Conservation (phyloP, 345 rosid genomes). For the Raphanus sativus region DNA sequence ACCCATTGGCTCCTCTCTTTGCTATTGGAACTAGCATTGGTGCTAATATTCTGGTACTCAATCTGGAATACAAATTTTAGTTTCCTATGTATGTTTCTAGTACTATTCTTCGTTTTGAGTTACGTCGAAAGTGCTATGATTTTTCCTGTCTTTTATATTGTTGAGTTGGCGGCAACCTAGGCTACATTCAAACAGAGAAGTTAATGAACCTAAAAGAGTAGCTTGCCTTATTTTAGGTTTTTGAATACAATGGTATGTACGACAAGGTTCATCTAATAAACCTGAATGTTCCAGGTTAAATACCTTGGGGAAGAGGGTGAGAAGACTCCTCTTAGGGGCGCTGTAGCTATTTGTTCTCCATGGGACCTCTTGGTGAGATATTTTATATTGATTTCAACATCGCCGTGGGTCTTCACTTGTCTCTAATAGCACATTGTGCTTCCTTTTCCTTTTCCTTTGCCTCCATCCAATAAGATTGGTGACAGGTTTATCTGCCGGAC, state of each 20-base stretch:
- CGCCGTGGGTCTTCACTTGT: neutral
- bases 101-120: neutral
- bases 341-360: slow-evolving; percentile 80
- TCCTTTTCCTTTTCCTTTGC: neutral
- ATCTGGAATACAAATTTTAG: neutral
- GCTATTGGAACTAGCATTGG: slow-evolving; percentile 93
- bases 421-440: neutral
- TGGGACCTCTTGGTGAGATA: slow-evolving; percentile 93
- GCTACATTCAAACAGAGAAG: neutral
- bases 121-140: neutral
- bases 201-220: no score
- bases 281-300: slow-evolving; percentile 59
- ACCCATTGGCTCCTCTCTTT: slow-evolving; percentile 81
- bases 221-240: neutral
- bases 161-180: neutral
- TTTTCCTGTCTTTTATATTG: neutral
- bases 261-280: neutral
- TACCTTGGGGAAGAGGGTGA: slow-evolving; percentile 90
- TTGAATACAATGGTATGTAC: neutral
- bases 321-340: slow-evolving; percentile 71
- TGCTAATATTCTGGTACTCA: slow-evolving; percentile 72
- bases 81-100: neutral
- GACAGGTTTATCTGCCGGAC: slow-evolving; percentile 78
- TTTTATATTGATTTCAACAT: neutral
- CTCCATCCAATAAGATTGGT: slow-evolving; percentile 54